Conservation (phyloP, 2,329 filamentous ascomycete genomes). For the Pseudofabraea citricarpa region DNA sequence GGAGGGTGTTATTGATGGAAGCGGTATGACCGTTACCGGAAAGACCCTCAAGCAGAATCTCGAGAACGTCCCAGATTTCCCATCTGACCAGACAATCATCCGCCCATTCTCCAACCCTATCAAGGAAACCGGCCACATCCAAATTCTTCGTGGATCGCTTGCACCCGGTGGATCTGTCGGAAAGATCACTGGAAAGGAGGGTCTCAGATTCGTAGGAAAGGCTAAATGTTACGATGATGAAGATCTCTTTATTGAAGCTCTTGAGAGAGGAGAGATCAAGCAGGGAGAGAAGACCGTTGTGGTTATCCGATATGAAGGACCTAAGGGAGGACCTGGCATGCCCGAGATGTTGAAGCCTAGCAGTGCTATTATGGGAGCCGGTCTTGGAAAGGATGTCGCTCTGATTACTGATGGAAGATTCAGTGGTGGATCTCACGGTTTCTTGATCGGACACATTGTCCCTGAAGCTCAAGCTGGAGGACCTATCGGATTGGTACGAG, state of each 20-base stretch:
- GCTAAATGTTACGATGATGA: conserved; percentile 68
- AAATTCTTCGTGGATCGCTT: conserved; percentile 65
- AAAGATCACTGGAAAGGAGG: conserved; percentile 76
- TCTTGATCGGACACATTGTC: conserved; percentile 58
- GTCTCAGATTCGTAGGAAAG: conserved; percentile 61
- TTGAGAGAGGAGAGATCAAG: conserved; percentile 64
- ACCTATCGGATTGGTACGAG: conserved; percentile 51
- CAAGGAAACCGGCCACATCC: conserved; percentile 67
- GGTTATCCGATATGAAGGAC: conserved; percentile 70
- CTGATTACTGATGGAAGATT: conserved; percentile 68
- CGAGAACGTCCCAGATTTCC: conserved; percentile 57
- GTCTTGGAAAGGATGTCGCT: conserved; percentile 64
- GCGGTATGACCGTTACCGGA: conserved; percentile 56
- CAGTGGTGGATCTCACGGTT: conserved; percentile 54
- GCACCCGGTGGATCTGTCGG: conserved; percentile 67
- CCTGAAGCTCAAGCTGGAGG: conserved; percentile 57
- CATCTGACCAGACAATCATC: conserved; percentile 65
- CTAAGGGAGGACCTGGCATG: conserved; percentile 71
- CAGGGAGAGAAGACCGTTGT: conserved; percentile 75
- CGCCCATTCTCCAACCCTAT: conserved; percentile 63
- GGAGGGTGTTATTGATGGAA: conserved; percentile 53
- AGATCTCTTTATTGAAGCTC: conserved; percentile 62
- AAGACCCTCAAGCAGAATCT: conserved; percentile 55
- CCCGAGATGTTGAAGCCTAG: conserved; percentile 70
- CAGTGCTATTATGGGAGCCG: conserved; percentile 69